Evolutionary conservation across 192 early-diverging fungal species (phyloP), one percentile per base, ranked within the genome.

Genomic region (Haplosporangium gracile): DNA sequence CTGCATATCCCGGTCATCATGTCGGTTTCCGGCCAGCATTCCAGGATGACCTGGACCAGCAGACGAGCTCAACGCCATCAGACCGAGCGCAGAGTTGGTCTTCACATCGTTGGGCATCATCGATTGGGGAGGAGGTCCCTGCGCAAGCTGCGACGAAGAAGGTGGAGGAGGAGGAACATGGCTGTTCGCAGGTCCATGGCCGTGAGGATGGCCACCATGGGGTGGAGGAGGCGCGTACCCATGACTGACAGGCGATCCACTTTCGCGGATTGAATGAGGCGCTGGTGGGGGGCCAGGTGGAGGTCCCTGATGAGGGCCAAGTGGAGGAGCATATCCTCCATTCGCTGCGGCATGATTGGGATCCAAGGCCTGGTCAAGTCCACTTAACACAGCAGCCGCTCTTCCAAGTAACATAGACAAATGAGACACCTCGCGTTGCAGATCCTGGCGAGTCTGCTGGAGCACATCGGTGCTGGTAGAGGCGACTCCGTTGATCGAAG

Each of bases 351-450:
- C 73, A 29, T 69, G 75, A 68, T 81, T 88, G 24, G 85, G 78
- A 20, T 85, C 90, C 77, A 92, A 83, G 5, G 89, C 90, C 49
- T 91, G 82, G 74, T 93, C 91, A 3, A 93, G 81, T 13, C 89
- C 90, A 80, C 83, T 85, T 26, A 93, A 77, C 26, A 93, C 89
- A 16, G 91, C 92, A 26, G 91, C 89, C 7, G 92, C 91, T 49
- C 89, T 83, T 36, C 80, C 90, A 8, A 93, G 72, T 16, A 93
- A 70, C 82, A 87, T 89, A 18, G 88, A 90, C 11, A 93, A 65
- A 82, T 91, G 88, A 6, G 89, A 80, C 16, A 93, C 91, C 78
- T 93, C 90, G 18, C 90, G 80, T 65, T 91, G 90, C 40, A 93
- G 55, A 57, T 93, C 91, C 72, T 92, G 88, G 24, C 91, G 83